Evolutionary conservation across 352 stramenopile species (phyloP), one percentile per base, ranked within the genome.

Genomic region (Blastocystis sp.): DNA sequence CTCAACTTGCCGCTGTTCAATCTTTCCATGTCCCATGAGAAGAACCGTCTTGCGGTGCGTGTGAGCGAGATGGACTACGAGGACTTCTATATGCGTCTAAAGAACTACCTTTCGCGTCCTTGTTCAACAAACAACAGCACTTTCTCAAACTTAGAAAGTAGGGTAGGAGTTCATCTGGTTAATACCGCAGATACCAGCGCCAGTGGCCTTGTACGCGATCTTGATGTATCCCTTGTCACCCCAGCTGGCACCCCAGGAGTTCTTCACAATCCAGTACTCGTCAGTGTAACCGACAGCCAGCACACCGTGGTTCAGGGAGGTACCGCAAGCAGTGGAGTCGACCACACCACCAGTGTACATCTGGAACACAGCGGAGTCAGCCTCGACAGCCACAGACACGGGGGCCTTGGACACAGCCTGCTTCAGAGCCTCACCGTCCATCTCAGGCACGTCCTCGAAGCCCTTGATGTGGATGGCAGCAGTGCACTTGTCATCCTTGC

Each of bases 211-310:
- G 66, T 88, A 88, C 5, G 93, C 90, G 4, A 98, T 89, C n/a
- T 92, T 92, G 65, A 98, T 96, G 92, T 96, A 98, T 52, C 96
- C 96, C 21, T 94, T 90, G 40, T 89, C 53, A 71, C 96, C 96
- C 95, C 95, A 98, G 21, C 88, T 91, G 2, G 90, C 89, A 40
- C 96, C 96, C 96, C 95, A 98, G 48, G 95, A 97, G 91, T 99
- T 99, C 90, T 97, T 98, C 4, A 99, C 93, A 88, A 97, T 98
- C 93, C 94, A 98, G 88, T 91, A 97, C 66, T 94, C 93, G 14
- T 90, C 93, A 69, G 95, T 96, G 90, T 98, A 99, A 14, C 96
- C 96, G 14, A 98, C 95, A 17, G 94, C 93, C 84, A 98, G 91
- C 23, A 98, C 95, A 62, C 95, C 97, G 89, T 99, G 96, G 91